Conservation (phyloP, 1,284 basidiomycete genomes). For the Leccinum insigne region DNA sequence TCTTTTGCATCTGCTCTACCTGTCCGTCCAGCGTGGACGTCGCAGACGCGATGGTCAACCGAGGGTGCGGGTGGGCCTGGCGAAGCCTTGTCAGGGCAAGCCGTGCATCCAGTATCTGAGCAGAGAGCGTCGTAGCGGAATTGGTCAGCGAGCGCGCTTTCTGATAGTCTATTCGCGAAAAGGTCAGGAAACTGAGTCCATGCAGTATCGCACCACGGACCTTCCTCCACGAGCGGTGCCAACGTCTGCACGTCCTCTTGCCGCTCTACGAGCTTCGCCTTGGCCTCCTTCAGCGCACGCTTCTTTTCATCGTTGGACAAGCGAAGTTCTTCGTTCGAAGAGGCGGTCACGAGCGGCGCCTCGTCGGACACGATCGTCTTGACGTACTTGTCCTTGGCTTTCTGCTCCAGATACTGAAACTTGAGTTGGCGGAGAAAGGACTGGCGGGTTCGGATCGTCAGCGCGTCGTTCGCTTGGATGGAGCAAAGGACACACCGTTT, state of each 20-base stretch:
- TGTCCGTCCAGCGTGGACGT: slow-evolving; percentile 71
- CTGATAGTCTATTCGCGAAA: slow-evolving; percentile 50
- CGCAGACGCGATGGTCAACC: slow-evolving; percentile 73
- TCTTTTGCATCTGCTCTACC: slow-evolving; percentile 69
- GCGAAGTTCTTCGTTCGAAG: slow-evolving; percentile 69
- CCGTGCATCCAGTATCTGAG: slow-evolving; percentile 79
- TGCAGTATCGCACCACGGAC: slow-evolving; percentile 36
- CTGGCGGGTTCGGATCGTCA: slow-evolving; percentile 36
- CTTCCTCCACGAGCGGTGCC: slow-evolving; percentile 66
- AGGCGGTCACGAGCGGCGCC: slow-evolving; percentile 70
- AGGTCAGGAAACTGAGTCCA: background rate
- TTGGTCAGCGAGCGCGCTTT: slow-evolving; percentile 52
- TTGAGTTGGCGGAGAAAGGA: slow-evolving; percentile 82
- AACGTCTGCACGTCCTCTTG: slow-evolving; percentile 60
- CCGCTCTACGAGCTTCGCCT: slow-evolving; percentile 59
- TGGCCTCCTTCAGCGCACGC: slow-evolving; percentile 60
- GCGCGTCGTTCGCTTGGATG: background rate
- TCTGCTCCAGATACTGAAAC: slow-evolving; percentile 84
- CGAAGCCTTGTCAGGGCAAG: slow-evolving; percentile 76
- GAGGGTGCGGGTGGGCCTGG: slow-evolving; percentile 73
- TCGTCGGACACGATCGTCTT: slow-evolving; percentile 83
- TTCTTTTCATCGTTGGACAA: slow-evolving; percentile 70
- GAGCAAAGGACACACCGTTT: slow-evolving; percentile 22
- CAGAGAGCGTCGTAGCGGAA: slow-evolving; percentile 59
- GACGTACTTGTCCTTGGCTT: slow-evolving; percentile 85